These are phyloP conservation scores for Apiotrichum porosum DNA, from an alignment of 1,284 basidiomycete species.

Conservation along the genomic window DNA sequence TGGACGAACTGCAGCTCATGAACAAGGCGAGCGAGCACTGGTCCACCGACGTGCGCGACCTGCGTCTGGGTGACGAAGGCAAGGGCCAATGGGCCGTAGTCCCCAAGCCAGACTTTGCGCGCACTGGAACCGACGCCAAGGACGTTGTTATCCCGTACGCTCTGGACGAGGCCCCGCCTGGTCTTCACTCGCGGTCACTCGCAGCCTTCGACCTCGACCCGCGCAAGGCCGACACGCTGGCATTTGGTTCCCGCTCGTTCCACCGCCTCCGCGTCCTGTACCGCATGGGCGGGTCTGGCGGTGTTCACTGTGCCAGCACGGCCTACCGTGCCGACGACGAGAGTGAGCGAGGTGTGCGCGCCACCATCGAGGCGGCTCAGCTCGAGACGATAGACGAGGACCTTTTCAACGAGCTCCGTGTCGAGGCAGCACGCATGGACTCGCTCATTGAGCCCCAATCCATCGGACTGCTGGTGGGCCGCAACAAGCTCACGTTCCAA, in stretches of 20 bases:
- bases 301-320: neutral
- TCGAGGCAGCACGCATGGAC: slow-evolving; percentile 21
- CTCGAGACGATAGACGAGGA: slow-evolving; percentile 47
- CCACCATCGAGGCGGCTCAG: slow-evolving; percentile 35
- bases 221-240: slow-evolving; percentile 27
- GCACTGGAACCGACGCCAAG: slow-evolving; percentile 28
- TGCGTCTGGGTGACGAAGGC: slow-evolving; percentile 27
- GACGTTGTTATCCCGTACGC: slow-evolving; percentile 48
- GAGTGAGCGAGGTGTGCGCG: slow-evolving; percentile 12
- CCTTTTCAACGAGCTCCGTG: slow-evolving; percentile 36
- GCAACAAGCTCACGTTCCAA: slow-evolving; percentile 29
- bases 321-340: slow-evolving; percentile 11
- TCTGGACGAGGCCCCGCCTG: slow-evolving; percentile 38
- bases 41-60: slow-evolving; percentile 25
- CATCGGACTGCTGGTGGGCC: slow-evolving; percentile 21
- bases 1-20: slow-evolving; percentile 38
- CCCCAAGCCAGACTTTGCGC: slow-evolving; percentile 41
- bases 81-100: slow-evolving; percentile 38
- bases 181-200: slow-evolving; percentile 28
- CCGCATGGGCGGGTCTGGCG: neutral
- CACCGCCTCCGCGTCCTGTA: slow-evolving; percentile 28
- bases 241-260: slow-evolving; percentile 33
- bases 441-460: slow-evolving; percentile 19
- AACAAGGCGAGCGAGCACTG: slow-evolving; percentile 30
- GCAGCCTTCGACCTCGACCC: slow-evolving; percentile 45